Evolutionary conservation across 768 basidiomycete species (phyloP).

Genomic region (Trichaptum fuscoviolaceum): DNA sequence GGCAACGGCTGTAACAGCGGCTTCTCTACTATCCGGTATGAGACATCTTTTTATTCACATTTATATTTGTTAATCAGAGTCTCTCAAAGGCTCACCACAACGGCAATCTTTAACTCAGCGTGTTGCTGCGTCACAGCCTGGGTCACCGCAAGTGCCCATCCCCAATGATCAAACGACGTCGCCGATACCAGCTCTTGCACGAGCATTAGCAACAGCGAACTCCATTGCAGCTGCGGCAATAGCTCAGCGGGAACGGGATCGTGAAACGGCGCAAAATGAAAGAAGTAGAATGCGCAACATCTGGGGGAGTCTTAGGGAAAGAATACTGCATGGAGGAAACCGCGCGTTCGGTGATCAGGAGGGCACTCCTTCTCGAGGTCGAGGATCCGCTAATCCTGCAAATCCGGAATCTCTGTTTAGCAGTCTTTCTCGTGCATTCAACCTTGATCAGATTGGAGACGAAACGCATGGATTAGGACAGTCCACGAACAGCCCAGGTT

Average conservation of each 20-base stretch:
- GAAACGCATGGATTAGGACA: constrained; percentile 10
- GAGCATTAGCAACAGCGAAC: constrained; percentile 6
- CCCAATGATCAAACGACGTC: constrained; percentile 27
- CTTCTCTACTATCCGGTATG: constrained; percentile 72
- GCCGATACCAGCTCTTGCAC: constrained; percentile 15
- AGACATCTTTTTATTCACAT: constrained; percentile 59
- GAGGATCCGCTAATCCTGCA: constrained; percentile 10
- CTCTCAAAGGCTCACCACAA: constrained; percentile 13
- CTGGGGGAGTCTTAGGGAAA: constrained; percentile 65
- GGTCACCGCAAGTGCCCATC: constrained; percentile 26
- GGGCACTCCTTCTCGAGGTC: neutral
- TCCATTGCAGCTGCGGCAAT: constrained; percentile 7
- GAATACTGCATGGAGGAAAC: constrained; percentile 38
- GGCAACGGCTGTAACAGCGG: constrained; percentile 88
- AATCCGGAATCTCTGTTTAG: neutral
- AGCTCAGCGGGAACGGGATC: constrained; percentile 6
- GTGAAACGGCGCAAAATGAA: constrained; percentile 19
- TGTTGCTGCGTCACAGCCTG: constrained; percentile 1
- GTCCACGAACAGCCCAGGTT: constrained; percentile 7
- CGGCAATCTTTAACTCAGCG: constrained; percentile 12
- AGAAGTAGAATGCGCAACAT: constrained; percentile 51
- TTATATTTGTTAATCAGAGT: constrained; percentile 28
- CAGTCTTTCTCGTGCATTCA: neutral
- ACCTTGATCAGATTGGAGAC: neutral
- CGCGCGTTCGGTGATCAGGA: neutral